These are phyloP conservation scores for Fusarium longipes DNA, from an alignment of 2,329 filamentous ascomycete genomes.

Conservation along the genomic window DNA sequence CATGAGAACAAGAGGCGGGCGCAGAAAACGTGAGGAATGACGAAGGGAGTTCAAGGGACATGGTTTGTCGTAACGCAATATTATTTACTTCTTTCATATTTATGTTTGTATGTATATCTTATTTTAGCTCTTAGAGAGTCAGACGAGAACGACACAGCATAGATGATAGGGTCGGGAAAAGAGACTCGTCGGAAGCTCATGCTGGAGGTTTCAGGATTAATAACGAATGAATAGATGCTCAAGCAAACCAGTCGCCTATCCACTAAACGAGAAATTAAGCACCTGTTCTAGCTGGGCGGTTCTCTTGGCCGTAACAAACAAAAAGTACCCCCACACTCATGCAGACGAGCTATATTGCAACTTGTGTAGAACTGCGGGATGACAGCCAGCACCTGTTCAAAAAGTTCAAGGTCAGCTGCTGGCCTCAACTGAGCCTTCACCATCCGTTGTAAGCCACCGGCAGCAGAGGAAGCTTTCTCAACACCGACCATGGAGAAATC, in stretches of 20 bases:
- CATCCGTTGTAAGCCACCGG: background rate
- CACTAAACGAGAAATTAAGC: background rate
- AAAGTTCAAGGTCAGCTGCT: background rate
- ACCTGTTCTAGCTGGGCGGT: background rate
- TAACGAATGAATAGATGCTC: slow-evolving; percentile 34
- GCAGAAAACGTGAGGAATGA: slow-evolving; percentile 15
- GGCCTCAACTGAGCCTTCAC: background rate
- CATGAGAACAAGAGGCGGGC: slow-evolving; percentile 28
- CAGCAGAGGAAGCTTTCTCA: background rate
- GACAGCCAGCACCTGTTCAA: slow-evolving; percentile 10
- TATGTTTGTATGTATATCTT: slow-evolving; percentile 41
- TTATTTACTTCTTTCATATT: slow-evolving; percentile 38
- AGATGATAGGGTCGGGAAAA: slow-evolving; percentile 11
- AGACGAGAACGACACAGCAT: slow-evolving; percentile 23
- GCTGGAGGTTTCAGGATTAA: slow-evolving; percentile 38
- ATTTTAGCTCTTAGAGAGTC: slow-evolving; percentile 33
- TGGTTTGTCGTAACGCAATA: slow-evolving; percentile 44
- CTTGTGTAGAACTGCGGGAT: background rate
- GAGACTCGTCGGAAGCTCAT: slow-evolving; percentile 9
- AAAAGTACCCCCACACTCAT: slow-evolving; percentile 10
- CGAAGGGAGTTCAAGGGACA: slow-evolving; percentile 34
- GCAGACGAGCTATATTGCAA: background rate
- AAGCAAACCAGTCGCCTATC: background rate
- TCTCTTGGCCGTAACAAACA: background rate
- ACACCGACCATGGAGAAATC: background rate